A percentile compares a stretch with the other conserved stretches of the same genome.
These are phyloP conservation scores for Venturia pyrina DNA, from an alignment of 2,329 filamentous ascomycete species.

Conservation along the genomic window DNA sequence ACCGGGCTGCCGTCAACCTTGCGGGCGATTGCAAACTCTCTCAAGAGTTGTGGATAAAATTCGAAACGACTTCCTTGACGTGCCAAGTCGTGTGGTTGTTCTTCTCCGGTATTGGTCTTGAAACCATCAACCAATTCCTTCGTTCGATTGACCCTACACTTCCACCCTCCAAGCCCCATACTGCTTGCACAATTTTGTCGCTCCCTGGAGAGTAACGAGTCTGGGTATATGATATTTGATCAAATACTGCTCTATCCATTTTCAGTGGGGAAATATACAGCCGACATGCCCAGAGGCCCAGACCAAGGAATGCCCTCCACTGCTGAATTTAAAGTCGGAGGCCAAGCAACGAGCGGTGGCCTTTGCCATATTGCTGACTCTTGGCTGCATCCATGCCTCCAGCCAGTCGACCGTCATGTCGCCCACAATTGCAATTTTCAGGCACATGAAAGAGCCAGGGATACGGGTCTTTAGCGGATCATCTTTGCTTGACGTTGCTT, in stretches of 20 bases:
- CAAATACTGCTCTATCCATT: background rate
- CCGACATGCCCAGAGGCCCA: background rate
- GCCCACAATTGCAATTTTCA: background rate
- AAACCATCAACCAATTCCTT: background rate
- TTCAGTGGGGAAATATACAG: background rate
- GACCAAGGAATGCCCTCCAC: background rate
- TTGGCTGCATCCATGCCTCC: background rate
- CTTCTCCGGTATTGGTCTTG: background rate
- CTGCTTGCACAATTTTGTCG: background rate
- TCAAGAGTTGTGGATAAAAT: background rate
- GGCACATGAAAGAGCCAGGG: background rate
- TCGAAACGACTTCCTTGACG: background rate
- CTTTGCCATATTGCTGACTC: background rate
- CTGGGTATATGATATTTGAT: background rate
- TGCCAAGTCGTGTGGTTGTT: background rate
- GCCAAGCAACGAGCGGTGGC: background rate
- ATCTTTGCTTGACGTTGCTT: conserved; percentile 1
- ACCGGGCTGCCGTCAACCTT: background rate
- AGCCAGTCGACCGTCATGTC: background rate
- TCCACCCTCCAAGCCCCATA: background rate
- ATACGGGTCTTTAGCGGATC: background rate
- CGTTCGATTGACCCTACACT: too few relatives aligned
- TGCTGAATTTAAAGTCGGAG: background rate
- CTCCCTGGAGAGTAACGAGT: background rate
- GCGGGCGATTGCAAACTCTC: background rate